Evolutionary conservation across 768 basidiomycete genomes (phyloP).

Genomic region (Termitomyces titanicus): DNA sequence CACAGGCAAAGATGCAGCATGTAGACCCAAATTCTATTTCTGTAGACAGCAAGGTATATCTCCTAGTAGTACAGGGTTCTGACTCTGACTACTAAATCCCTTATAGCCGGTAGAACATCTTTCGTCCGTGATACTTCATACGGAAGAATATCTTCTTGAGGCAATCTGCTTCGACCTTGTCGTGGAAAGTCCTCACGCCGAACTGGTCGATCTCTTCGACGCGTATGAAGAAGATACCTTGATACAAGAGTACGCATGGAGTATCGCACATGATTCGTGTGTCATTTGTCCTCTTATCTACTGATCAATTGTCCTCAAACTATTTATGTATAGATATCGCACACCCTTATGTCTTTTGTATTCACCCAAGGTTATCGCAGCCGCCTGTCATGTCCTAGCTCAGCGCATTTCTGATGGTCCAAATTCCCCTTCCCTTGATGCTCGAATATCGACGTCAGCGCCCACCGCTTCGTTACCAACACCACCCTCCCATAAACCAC

Average conservation of each 20-base stretch:
- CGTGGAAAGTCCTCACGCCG: slow-evolving; percentile 71
- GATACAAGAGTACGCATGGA: slow-evolving; percentile 79
- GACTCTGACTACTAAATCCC: slow-evolving; percentile 6
- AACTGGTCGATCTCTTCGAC: slow-evolving; percentile 71
- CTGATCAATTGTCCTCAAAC: slow-evolving; percentile 5
- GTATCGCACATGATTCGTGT: slow-evolving; percentile 85
- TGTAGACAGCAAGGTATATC: slow-evolving; percentile 61
- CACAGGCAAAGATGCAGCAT: slow-evolving; percentile 61
- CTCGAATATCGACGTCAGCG: slow-evolving; percentile 66
- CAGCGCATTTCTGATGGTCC: slow-evolving; percentile 72
- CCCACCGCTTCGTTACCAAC: slow-evolving; percentile 78
- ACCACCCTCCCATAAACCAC: slow-evolving; percentile 73
- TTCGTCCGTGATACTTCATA: slow-evolving; percentile 63
- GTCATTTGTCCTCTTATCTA: slow-evolving; percentile 19
- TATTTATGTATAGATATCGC: slow-evolving; percentile 52
- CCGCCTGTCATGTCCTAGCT: slow-evolving; percentile 75
- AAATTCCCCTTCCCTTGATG: slow-evolving; percentile 69
- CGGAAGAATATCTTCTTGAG: slow-evolving; percentile 77
- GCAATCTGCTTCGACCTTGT: slow-evolving; percentile 86
- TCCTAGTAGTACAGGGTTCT: neutral
- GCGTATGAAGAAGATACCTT: slow-evolving; percentile 40
- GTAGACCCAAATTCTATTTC: slow-evolving; percentile 53
- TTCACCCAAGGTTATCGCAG: slow-evolving; percentile 65
- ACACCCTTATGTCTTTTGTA: slow-evolving; percentile 76
- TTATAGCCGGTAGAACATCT: slow-evolving; percentile 72